A percentile compares a stretch with the other conserved stretches of the same genome.
Evolutionary conservation across 2,329 filamentous ascomycete species (phyloP).

Genomic region (Malbranchea cinnamomea): DNA sequence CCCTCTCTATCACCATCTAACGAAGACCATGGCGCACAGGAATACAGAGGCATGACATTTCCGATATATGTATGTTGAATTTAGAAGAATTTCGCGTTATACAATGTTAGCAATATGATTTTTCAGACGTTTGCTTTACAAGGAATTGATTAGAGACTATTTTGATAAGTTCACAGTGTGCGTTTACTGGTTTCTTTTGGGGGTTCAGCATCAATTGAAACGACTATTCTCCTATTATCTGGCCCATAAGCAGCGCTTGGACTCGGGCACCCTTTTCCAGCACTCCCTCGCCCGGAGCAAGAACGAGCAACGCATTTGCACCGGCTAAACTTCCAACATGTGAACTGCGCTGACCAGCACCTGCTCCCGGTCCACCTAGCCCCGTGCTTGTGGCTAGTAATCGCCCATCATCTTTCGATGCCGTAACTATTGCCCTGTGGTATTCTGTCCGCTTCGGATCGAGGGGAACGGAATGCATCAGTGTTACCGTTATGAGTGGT

Average conservation of each 20-base stretch:
- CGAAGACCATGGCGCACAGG: too few species aligned
- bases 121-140: too few species aligned
- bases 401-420: slow-evolving; percentile 45
- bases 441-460: slow-evolving; percentile 75
- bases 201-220: too few species aligned
- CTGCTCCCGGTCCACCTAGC: slow-evolving; percentile 25
- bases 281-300: slow-evolving; percentile 33
- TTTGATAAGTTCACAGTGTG: too few species aligned
- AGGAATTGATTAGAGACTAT: too few species aligned
- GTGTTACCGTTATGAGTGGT: slow-evolving; percentile 52
- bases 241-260: slow-evolving; percentile 66
- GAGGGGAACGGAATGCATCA: slow-evolving; percentile 58
- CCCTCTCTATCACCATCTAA: too few species aligned
- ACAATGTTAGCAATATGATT: too few species aligned
- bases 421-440: slow-evolving; percentile 64
- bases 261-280: slow-evolving; percentile 54
- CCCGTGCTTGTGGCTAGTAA: slow-evolving; percentile 72
- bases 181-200: too few species aligned
- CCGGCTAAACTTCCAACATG: slow-evolving; percentile 75
- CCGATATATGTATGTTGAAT: too few species aligned
- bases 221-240: slow-evolving; percentile 17
- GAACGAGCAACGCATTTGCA: slow-evolving; percentile 72
- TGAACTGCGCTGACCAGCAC: slow-evolving; percentile 59
- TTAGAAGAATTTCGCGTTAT: too few species aligned
- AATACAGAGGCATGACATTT: too few species aligned